Conservation (phyloP, 306 rosid species). For the Malus domestica region ASM211411v1 NC_041797.1:9948501-9949000, state of each 20-base stretch:
- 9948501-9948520: neutral
- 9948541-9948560: neutral
- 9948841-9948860: slow-evolving; percentile 9
- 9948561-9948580: neutral
- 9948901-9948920: slow-evolving; percentile 10
- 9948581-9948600: neutral
- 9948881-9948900: slow-evolving; percentile 13
- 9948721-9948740: slow-evolving; percentile 10
- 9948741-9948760: slow-evolving; percentile 13
- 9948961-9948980: slow-evolving; percentile 8
- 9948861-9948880: slow-evolving; percentile 12
- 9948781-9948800: slow-evolving; percentile 39
- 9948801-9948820: slow-evolving; percentile 43
- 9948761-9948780: slow-evolving; percentile 52
- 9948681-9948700: slow-evolving; percentile 40
- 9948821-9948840: slow-evolving; percentile 16
- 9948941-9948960: neutral
- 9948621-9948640: neutral
- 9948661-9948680: slow-evolving; percentile 77
- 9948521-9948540: neutral
- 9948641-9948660: slow-evolving; percentile 45
- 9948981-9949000: neutral
- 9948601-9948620: neutral
- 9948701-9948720: slow-evolving; percentile 4
- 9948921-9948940: slow-evolving; percentile 4